Percentiles rank a stretch among this genome's conserved stretches.
Conservation (phyloP, 2,329 filamentous ascomycete genomes). For the Fusarium concolor region DNA sequence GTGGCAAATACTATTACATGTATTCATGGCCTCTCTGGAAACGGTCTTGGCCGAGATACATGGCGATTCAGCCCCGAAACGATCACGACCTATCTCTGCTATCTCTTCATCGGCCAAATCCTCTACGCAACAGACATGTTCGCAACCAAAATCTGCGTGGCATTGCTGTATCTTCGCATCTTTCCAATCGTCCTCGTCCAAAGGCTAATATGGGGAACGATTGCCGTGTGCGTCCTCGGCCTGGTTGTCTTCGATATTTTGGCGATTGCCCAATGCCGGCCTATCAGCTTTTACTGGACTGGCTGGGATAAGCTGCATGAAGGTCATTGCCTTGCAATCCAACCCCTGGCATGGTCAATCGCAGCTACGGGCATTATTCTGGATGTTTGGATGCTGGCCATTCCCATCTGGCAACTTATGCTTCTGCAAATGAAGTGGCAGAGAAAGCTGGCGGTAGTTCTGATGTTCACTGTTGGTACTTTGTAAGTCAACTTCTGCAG, state of each 20-base stretch:
- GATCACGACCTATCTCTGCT: constrained; percentile 1
- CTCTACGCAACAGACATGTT: constrained; percentile 18
- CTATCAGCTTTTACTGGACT: constrained; percentile 18
- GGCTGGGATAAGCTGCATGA: constrained; percentile 13
- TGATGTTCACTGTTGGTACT: constrained; percentile 13
- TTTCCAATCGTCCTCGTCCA: constrained; percentile 11
- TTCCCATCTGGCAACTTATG: not conserved
- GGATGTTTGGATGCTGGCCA: constrained; percentile 1
- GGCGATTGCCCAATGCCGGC: constrained; percentile 11
- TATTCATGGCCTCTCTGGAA: not conserved
- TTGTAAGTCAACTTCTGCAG: not conserved
- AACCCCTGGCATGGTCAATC: constrained; percentile 23
- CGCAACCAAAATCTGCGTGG: constrained; percentile 6
- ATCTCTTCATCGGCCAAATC: constrained; percentile 9
- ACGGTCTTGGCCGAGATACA: constrained; percentile 14
- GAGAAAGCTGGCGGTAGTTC: constrained; percentile 6
- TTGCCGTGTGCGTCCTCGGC: not conserved
- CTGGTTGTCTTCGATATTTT: constrained; percentile 1
- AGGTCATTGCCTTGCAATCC: constrained; percentile 10
- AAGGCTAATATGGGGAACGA: constrained; percentile 14
- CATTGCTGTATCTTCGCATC: constrained; percentile 30
- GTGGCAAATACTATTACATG: not conserved
- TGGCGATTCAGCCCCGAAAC: constrained; percentile 2
- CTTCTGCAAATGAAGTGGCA: constrained; percentile 8
- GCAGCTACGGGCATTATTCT: constrained; percentile 7